Percentiles rank a stretch among this genome's conserved stretches.
Evolutionary conservation across 805 yeast genomes (phyloP).

Genomic region (Suhomyces kilbournensis): DNA sequence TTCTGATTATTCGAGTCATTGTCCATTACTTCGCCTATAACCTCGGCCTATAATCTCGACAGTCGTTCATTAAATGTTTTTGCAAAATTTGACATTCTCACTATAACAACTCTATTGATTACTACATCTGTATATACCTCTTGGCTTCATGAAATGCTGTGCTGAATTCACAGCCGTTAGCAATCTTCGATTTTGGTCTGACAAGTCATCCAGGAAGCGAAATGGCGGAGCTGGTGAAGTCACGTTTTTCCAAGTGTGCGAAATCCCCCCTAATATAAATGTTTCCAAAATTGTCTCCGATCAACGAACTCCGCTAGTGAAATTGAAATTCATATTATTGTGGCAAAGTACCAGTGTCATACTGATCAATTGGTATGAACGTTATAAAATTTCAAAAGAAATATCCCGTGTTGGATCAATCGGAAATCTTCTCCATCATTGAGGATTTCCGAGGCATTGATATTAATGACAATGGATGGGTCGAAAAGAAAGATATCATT

Average conservation of each 20-base stretch:
- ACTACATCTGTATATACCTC: background rate
- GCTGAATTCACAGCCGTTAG: background rate
- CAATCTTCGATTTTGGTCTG: background rate
- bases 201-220: conserved; percentile 1
- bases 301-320: background rate
- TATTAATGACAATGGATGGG: conserved; percentile 89
- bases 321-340: background rate
- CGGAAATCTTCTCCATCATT: conserved; percentile 78
- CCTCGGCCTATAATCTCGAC: background rate
- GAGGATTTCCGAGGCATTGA: conserved; percentile 86
- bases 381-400: conserved; percentile 58
- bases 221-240: conserved; percentile 2
- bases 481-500: conserved; percentile 85
- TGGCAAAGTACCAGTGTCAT: background rate
- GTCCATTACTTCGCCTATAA: background rate
- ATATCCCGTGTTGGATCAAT: conserved; percentile 81
- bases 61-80: background rate
- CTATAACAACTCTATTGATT: background rate
- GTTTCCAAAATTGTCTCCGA: background rate
- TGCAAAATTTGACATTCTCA: background rate
- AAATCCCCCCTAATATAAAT: conserved; percentile 1
- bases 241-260: conserved; percentile 1
- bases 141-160: background rate
- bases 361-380: conserved; percentile 26
- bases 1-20: background rate